Evolutionary conservation across 2,329 filamentous ascomycete species (phyloP), one percentile per base, ranked within the genome.

Genomic region (Furcasterigmium furcatum): DNA sequence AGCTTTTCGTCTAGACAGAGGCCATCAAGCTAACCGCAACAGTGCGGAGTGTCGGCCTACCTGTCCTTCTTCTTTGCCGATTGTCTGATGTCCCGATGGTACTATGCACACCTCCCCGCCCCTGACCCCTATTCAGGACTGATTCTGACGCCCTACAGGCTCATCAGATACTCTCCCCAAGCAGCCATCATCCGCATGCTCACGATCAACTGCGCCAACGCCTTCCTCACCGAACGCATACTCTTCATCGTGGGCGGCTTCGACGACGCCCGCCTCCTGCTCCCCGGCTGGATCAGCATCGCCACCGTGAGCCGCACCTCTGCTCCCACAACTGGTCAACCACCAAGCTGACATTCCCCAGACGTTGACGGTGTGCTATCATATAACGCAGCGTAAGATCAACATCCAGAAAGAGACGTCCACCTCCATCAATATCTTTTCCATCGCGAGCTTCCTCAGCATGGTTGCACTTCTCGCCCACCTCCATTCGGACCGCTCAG

Each of bases 11-110:
- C n/a, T n/a, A n/a, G n/a, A n/a, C n/a, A n/a, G n/a, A n/a, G n/a
- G n/a, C n/a, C n/a, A n/a, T n/a, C n/a, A n/a, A 19, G 29, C 12
- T 35, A 32, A n/a, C n/a, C 20, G 5, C 22, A 42, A 19, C 57
- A 89, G 87, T 90, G 86, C 68, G 82, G 80, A 58, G 84, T 86
- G 47, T 88, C 85, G 18, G 87, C 84, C 44, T 89, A 90, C 64
- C 76, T 91, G 49, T 87, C 85, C 42, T 91, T 89, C 65, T 88
- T 89, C 70, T 91, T 91, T 62, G 88, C 86, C 46, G 87, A 91
- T 67, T 89, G 87, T 65, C 78, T 91, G 57, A 91, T 91, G 87
- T 90, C 86, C 50, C 75, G 88, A 67, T 91, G 87, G 85, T 88
- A 60, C 40, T 39, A 8, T 18, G n/a, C 16, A 4, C 13, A 27